A percentile compares a stretch with the other conserved stretches of the same genome.
Conservation (phyloP, 257 asterid species). For the Solanum tarapatanum region DNA sequence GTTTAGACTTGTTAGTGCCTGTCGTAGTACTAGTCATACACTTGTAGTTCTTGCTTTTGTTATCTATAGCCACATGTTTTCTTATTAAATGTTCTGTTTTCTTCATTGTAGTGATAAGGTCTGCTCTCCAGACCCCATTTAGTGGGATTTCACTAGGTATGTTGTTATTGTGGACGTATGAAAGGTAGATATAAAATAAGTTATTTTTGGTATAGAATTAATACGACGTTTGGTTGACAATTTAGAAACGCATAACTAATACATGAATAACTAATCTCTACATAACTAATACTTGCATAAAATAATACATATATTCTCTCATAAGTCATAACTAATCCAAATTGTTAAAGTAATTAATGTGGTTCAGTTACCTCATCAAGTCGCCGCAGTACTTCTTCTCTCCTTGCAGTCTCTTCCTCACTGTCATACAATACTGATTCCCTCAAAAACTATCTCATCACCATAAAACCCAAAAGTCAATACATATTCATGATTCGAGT, state of each 20-base stretch:
- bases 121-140: neutral
- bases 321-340: neutral
- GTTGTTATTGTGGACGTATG: neutral
- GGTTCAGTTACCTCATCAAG: neutral
- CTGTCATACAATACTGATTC: neutral
- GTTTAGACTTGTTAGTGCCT: neutral
- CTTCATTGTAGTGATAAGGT: neutral
- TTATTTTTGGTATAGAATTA: neutral
- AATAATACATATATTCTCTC: neutral
- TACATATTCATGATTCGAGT: neutral
- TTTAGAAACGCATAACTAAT: neutral
- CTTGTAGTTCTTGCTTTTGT: neutral
- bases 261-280: neutral
- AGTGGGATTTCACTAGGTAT: neutral
- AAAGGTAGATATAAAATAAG: neutral
- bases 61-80: neutral
- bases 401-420: conserved; percentile 2
- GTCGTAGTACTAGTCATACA: neutral
- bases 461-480: neutral
- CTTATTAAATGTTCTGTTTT: neutral
- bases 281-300: neutral
- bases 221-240: neutral
- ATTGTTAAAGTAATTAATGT: neutral
- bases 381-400: conserved; percentile 1
- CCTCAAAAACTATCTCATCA: conserved; percentile 1